Evolutionary conservation across 148 eudicot species (phyloP).

Genomic region (Chenopodium album): DNA sequence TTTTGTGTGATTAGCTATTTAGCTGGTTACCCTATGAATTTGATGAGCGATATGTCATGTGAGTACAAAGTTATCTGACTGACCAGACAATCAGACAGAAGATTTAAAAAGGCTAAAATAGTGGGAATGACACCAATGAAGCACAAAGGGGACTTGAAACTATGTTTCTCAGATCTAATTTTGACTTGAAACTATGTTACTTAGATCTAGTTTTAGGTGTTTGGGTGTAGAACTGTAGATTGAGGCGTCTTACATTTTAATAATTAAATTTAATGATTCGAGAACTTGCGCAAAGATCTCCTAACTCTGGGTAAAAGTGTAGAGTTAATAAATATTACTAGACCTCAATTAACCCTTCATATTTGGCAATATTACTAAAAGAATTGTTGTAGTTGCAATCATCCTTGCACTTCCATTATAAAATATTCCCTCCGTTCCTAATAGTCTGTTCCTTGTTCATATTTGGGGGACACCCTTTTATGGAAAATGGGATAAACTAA

Average conservation of each 20-base stretch:
- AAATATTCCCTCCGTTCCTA: too few relatives aligned
- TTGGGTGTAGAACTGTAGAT: neutral
- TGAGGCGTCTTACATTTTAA: neutral
- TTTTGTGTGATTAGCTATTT: neutral
- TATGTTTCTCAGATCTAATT: too few relatives aligned
- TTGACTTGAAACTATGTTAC: too few relatives aligned
- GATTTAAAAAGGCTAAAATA: neutral
- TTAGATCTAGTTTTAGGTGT: neutral
- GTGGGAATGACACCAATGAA: neutral
- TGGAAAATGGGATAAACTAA: too few relatives aligned
- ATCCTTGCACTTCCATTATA: too few relatives aligned
- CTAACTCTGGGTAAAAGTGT: neutral
- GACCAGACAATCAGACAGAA: neutral
- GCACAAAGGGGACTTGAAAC: neutral
- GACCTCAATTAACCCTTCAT: neutral
- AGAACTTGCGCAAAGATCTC: neutral
- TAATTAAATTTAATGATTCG: neutral
- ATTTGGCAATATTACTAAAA: too few relatives aligned
- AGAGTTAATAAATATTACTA: neutral
- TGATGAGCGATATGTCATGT: neutral
- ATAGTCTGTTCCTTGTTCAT: too few relatives aligned
- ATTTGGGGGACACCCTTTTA: too few relatives aligned
- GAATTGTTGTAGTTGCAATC: too few relatives aligned
- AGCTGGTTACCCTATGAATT: neutral
- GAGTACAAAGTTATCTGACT: neutral